Base-by-base conservation (phyloP, 2,329 filamentous ascomycete species). In the Fusarium torulosum region DNA sequence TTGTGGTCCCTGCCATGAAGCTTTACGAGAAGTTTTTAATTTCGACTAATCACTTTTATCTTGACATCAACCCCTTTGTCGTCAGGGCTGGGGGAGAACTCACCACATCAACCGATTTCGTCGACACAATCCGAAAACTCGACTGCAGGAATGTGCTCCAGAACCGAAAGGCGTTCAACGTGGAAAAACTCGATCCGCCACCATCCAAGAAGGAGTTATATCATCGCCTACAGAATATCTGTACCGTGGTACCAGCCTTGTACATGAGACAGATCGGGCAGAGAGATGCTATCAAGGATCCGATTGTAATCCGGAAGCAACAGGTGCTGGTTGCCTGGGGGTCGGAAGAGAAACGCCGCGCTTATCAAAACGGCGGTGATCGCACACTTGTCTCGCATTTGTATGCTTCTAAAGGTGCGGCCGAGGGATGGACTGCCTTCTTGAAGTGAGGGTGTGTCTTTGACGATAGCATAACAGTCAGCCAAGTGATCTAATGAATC, bases 281-380 rank as follows among this genome's bases (percentile, higher is more conserved):
- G 56, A 73, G 72, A 11, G 73, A 78, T 55, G 64, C 71, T 4
- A 75, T 79, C 55, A 75, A 75, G 57, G 75, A 77, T 47, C 75
- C 78, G 1, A 69, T 63, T 10, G 58, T 79, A 10, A 72, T 81
- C n/a, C 73, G 75, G 25, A 78, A 75, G 63, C 80, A 82, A 63
- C 75, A 76, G 54, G 72, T 80, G 60, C 65, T 81, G 17, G 78
- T 81, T 15, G 79, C 77, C 6, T 82, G 77, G 77, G 77, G 77
- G 1, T n/a, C 69, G 4, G 69, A 74, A 21, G 77, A 79, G 53
- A 75, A 76, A 71, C 70, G 72, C 17, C 68, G 70, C 3, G 59
- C 56, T 40, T 79, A 77, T 49, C 41, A 63, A 11, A 67, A 72
- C 3, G 63, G 67, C 4, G 74, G 73, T 3, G 74, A 78, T 20